phyloP scores from a whole-genome alignment of 495 filamentous ascomycete genomes.

The Lentithecium fluviatile region DNA sequence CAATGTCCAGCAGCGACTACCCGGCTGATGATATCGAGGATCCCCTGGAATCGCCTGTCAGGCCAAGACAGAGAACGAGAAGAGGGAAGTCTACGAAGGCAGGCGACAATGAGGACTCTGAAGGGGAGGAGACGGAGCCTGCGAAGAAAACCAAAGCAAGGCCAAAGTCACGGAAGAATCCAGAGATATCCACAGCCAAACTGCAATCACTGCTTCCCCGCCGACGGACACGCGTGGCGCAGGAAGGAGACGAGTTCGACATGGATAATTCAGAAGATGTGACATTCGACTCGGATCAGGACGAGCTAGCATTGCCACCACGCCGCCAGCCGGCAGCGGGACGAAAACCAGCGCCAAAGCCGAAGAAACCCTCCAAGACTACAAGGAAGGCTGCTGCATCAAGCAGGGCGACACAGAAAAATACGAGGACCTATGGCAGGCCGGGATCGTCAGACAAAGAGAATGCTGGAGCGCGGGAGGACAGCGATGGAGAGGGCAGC shows the following conservation, averaged over 20 bases:
- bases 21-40: slow-evolving; percentile 12
- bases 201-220: slow-evolving; percentile 43
- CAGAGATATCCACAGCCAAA: slow-evolving; percentile 39
- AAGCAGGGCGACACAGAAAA: slow-evolving; percentile 21
- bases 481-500: slow-evolving; percentile 39
- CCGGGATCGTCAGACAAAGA: slow-evolving; percentile 51
- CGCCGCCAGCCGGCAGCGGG: slow-evolving; percentile 20
- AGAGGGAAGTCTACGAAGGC: background rate
- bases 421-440: slow-evolving; percentile 39
- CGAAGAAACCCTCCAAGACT: slow-evolving; percentile 2
- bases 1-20: slow-evolving; percentile 49
- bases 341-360: slow-evolving; percentile 3
- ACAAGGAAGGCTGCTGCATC: slow-evolving; percentile 13
- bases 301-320: slow-evolving; percentile 38
- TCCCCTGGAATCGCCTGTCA: background rate
- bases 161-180: slow-evolving; percentile 31
- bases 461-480: slow-evolving; percentile 38
- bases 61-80: slow-evolving; percentile 6
- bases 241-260: slow-evolving; percentile 36
- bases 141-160: slow-evolving; percentile 6
- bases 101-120: background rate
- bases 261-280: slow-evolving; percentile 36
- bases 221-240: slow-evolving; percentile 24
- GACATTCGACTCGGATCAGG: slow-evolving; percentile 41
- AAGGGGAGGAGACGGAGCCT: slow-evolving; percentile 4